Conservation (phyloP, 2,329 filamentous ascomycete genomes). For the Fusarium avenaceum region DNA sequence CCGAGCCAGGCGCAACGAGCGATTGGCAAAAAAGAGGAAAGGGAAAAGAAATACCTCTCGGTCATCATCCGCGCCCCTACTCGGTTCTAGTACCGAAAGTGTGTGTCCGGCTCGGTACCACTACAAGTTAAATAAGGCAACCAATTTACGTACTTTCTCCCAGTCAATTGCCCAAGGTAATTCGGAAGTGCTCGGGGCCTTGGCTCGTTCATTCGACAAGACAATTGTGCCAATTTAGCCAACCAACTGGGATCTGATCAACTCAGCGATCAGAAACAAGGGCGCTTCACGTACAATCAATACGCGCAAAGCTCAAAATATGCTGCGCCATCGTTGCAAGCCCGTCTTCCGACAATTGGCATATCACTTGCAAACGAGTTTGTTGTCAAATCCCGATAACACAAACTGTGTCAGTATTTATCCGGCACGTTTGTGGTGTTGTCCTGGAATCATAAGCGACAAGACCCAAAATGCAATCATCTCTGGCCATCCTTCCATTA, state of each 20-base stretch:
- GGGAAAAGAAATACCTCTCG: neutral
- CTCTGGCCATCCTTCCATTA: neutral
- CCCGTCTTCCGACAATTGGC: neutral
- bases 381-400: neutral
- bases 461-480: neutral
- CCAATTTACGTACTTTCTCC: neutral
- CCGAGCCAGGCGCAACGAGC: neutral
- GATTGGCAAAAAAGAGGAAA: neutral
- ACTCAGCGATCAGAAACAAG: neutral
- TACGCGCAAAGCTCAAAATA: neutral
- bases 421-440: too few species aligned
- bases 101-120: constrained; percentile 3
- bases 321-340: neutral
- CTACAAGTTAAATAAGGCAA: constrained; percentile 5
- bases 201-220: too few species aligned
- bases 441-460: neutral
- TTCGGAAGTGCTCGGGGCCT: neutral
- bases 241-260: too few species aligned
- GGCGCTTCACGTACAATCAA: neutral
- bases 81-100: neutral
- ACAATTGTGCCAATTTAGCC: too few species aligned
- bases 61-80: neutral
- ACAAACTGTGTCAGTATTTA: neutral
- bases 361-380: neutral
- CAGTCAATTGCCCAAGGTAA: neutral